These are phyloP conservation scores for Ophiostoma sp. DNA, from an alignment of 2,329 filamentous ascomycete genomes.

Conservation along the genomic window DNA sequence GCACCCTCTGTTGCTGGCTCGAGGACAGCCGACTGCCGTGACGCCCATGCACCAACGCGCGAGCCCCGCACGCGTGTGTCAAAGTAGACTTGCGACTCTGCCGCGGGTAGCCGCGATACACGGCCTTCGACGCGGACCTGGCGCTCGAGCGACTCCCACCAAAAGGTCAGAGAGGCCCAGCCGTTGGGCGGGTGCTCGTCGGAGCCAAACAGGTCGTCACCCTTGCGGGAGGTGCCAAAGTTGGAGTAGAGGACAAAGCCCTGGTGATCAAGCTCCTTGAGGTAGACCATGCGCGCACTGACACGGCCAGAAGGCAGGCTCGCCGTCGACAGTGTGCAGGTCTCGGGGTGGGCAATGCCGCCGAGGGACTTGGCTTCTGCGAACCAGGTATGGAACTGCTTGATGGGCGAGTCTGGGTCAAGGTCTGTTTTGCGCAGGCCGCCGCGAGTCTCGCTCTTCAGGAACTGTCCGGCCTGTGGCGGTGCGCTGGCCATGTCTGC, in stretches of 20 bases:
- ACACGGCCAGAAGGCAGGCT: conserved; percentile 77
- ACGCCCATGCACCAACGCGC: conserved; percentile 88
- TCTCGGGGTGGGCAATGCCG: conserved; percentile 70
- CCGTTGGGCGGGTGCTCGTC: conserved; percentile 49
- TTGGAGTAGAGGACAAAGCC: conserved; percentile 95
- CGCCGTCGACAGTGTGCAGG: conserved; percentile 81
- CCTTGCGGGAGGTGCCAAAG: conserved; percentile 70
- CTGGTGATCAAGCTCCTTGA: conserved; percentile 80
- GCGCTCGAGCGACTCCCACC: conserved; percentile 79
- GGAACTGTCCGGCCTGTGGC: conserved; percentile 71
- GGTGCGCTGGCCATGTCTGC: not conserved
- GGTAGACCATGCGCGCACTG: conserved; percentile 79
- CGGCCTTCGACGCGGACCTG: conserved; percentile 86
- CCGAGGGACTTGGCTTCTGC: conserved; percentile 53
- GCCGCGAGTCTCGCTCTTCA: conserved; percentile 43
- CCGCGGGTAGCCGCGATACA: conserved; percentile 58
- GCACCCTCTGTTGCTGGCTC: conserved; percentile 33
- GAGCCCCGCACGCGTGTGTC: conserved; percentile 70
- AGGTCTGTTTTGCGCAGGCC: conserved; percentile 59
- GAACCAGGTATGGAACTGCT: conserved; percentile 91
- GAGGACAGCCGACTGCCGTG: conserved; percentile 76
- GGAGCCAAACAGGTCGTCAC: conserved; percentile 53
- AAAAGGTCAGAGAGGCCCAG: conserved; percentile 79
- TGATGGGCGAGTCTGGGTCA: conserved; percentile 57
- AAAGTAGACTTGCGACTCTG: conserved; percentile 67